phyloP scores from a whole-genome alignment of 2,329 filamentous ascomycete species.

The Hypoxylon sp. region DNA sequence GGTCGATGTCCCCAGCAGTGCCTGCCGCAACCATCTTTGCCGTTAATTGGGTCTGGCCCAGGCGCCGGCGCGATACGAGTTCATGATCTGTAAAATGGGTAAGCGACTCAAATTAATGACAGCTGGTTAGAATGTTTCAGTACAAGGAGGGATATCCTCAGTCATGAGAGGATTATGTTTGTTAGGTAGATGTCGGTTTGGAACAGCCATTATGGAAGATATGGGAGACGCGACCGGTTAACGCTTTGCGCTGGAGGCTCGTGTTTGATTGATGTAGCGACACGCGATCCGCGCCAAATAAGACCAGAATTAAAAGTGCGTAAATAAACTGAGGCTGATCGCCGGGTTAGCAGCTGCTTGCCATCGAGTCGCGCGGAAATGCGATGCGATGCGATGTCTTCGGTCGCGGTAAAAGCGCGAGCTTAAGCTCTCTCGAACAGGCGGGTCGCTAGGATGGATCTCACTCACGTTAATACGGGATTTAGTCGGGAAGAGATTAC shows the following conservation, averaged over 20 bases:
- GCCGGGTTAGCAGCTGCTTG: constrained; percentile 50
- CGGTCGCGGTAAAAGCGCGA: constrained; percentile 51
- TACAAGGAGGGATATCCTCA: constrained; percentile 76
- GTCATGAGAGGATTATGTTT: constrained; percentile 77
- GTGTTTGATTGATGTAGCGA: constrained; percentile 22
- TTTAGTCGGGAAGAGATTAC: constrained; percentile 39
- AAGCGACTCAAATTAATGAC: constrained; percentile 35
- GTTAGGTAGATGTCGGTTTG: constrained; percentile 67
- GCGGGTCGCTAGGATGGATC: constrained; percentile 51
- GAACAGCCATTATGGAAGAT: constrained; percentile 56
- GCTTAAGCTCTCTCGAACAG: constrained; percentile 43
- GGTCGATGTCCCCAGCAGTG: constrained; percentile 78
- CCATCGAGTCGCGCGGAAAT: constrained; percentile 47
- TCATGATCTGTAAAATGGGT: constrained; percentile 70
- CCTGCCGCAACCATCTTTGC: constrained; percentile 84
- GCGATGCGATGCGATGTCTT: constrained; percentile 45
- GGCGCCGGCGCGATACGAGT: constrained; percentile 85
- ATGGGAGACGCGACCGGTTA: constrained; percentile 45
- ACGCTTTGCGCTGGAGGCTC: constrained; percentile 27
- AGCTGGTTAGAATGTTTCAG: constrained; percentile 36
- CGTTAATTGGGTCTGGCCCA: constrained; percentile 92
- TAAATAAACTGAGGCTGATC: constrained; percentile 45
- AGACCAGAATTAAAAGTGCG: constrained; percentile 43
- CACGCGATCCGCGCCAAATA: constrained; percentile 28
- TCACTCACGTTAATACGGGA: constrained; percentile 51